Evolutionary conservation across 306 rosid species (phyloP).

Genomic region (Quercus engelmannii): DNA sequence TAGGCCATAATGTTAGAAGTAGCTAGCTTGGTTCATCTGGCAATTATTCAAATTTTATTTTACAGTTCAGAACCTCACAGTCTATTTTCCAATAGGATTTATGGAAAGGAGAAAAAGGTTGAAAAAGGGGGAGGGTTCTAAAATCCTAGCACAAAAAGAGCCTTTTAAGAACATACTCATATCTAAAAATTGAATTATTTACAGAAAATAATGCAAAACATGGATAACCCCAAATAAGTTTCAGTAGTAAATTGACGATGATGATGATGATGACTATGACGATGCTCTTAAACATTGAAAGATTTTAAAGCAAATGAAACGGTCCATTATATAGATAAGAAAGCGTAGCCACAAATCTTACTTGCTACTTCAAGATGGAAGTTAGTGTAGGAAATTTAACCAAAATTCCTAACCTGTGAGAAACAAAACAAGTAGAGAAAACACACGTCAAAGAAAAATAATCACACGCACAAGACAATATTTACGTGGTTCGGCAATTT

Average conservation of each 20-base stretch:
- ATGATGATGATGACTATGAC: neutral
- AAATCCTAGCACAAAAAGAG: neutral
- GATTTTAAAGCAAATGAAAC: neutral
- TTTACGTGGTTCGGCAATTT: too few species aligned
- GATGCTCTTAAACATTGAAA: neutral
- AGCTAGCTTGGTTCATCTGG: neutral
- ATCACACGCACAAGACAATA: too few species aligned
- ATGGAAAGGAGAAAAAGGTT: neutral
- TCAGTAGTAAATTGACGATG: neutral
- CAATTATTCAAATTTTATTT: neutral
- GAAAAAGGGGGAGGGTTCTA: neutral
- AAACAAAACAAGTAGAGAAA: too few species aligned
- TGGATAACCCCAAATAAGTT: neutral
- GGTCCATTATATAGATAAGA: slow-evolving; percentile 9
- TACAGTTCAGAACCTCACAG: neutral
- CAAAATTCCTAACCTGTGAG: too few species aligned
- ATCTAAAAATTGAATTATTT: neutral
- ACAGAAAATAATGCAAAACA: neutral
- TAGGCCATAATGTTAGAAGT: neutral
- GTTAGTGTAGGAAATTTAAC: too few species aligned
- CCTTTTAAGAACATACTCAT: neutral
- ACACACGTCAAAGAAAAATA: too few species aligned
- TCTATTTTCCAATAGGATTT: neutral
- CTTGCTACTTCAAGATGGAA: slow-evolving; percentile 78
- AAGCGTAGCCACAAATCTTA: slow-evolving; percentile 36